These are phyloP conservation scores for Backusella mclennaniae DNA, from an alignment of 192 early-diverging fungal genomes.

Conservation along the genomic window DNA sequence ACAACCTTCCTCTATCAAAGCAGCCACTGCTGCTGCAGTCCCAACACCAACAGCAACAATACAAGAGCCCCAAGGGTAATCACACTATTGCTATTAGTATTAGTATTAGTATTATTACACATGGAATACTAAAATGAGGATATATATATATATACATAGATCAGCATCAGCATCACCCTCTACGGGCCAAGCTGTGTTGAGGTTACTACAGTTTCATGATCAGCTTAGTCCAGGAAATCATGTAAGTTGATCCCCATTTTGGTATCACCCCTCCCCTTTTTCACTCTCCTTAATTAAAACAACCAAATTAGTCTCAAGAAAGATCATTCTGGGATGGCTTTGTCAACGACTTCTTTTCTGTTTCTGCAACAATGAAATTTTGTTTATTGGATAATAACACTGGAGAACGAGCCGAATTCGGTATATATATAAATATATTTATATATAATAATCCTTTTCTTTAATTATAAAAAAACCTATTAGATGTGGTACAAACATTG, in stretches of 20 bases:
- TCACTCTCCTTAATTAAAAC: background rate
- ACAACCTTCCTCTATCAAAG: background rate
- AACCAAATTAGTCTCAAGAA: background rate
- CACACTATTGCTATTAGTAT: background rate
- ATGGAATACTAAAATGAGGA: background rate
- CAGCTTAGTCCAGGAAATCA: background rate
- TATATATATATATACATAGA: background rate
- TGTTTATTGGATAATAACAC: background rate
- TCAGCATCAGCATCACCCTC: background rate
- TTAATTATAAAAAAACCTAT: background rate
- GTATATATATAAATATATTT: background rate
- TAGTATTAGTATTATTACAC: background rate
- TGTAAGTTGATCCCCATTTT: background rate
- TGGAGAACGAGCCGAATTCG: background rate
- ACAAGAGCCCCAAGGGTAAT: background rate
- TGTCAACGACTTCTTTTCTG: background rate
- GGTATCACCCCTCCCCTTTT: background rate
- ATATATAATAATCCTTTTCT: background rate
- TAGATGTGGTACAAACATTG: conserved; percentile 8
- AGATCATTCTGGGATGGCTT: background rate
- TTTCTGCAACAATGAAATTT: background rate
- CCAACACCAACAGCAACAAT: background rate
- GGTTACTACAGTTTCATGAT: conserved; percentile 26
- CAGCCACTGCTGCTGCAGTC: background rate
- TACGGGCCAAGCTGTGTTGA: conserved; percentile 22